phyloP scores from a whole-genome alignment of 345 rosid species.

The Salix brachista region DNA sequence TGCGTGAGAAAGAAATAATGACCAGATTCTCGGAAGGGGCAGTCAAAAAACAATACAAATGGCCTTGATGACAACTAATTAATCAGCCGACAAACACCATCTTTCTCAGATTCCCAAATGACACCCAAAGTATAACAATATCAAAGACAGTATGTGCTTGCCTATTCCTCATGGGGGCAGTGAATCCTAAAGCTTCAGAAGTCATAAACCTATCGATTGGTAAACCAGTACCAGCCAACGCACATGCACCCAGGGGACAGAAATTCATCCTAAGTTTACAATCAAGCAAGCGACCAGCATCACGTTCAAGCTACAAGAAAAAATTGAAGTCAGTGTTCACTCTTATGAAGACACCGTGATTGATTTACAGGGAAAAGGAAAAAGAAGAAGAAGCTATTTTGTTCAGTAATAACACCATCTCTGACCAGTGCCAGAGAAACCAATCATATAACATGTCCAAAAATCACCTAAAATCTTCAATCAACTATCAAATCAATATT shows the following conservation, averaged over 20 bases:
- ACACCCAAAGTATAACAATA: not conserved
- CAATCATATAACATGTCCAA: not conserved
- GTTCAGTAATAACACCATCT: not conserved
- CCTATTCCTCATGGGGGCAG: slow-evolving; percentile 94
- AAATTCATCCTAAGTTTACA: slow-evolving; percentile 73
- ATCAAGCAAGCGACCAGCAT: slow-evolving; percentile 74
- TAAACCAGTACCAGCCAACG: slow-evolving; percentile 91
- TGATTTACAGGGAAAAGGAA: not conserved
- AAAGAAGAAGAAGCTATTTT: not conserved
- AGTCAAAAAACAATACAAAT: not conserved
- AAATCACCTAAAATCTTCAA: not conserved
- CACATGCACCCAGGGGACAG: slow-evolving; percentile 95
- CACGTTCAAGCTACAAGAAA: slow-evolving; percentile 84
- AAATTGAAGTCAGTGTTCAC: not conserved
- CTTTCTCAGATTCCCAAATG: not conserved
- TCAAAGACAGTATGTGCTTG: slow-evolving; percentile 7
- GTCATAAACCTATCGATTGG: slow-evolving; percentile 92
- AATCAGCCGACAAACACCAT: not conserved
- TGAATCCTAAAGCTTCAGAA: slow-evolving; percentile 65
- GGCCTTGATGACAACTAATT: not conserved
- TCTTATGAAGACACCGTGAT: too few relatives aligned
- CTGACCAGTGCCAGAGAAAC: not conserved
- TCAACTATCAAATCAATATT: not conserved
- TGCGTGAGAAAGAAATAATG: not conserved
- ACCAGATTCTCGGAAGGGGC: not conserved